A percentile compares a stretch with the other conserved stretches of the same genome.
These are phyloP conservation scores for Camellia lanceoleosa DNA, from an alignment of 148 eudicot genomes.

Conservation along the genomic window DNA sequence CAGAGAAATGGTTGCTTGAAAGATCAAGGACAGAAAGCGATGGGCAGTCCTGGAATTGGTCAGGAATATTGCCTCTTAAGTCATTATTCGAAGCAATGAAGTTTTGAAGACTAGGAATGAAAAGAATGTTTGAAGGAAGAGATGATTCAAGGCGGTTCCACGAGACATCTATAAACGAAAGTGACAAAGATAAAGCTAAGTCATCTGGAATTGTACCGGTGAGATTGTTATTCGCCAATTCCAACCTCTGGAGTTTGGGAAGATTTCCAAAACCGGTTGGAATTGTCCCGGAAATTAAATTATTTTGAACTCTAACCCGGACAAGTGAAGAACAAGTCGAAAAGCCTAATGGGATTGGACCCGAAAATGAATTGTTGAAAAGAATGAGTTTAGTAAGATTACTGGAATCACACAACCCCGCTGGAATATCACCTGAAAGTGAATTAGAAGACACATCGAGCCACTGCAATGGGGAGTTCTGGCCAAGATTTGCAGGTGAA, in stretches of 20 bases:
- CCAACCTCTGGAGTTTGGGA: slow-evolving; percentile 67
- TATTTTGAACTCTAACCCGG: slow-evolving; percentile 78
- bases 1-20: slow-evolving; percentile 76
- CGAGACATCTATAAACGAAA: slow-evolving; percentile 79
- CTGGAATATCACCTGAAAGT: slow-evolving; percentile 67
- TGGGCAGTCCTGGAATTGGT: slow-evolving; percentile 73
- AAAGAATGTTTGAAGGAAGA: slow-evolving; percentile 64
- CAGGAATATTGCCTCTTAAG: slow-evolving; percentile 65
- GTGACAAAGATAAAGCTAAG: slow-evolving; percentile 54
- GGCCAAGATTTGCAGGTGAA: slow-evolving; percentile 71
- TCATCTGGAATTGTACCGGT: slow-evolving; percentile 74
- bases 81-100: slow-evolving; percentile 60
- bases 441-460: slow-evolving; percentile 85
- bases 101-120: slow-evolving; percentile 62
- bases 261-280: slow-evolving; percentile 76
- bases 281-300: slow-evolving; percentile 58
- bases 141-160: slow-evolving; percentile 59
- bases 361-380: slow-evolving; percentile 72
- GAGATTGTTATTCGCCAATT: slow-evolving; percentile 65
- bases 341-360: slow-evolving; percentile 58
- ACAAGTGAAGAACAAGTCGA: slow-evolving; percentile 62
- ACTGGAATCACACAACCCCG: slow-evolving; percentile 49
- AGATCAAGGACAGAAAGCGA: slow-evolving; percentile 77
- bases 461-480: slow-evolving; percentile 65
- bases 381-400: slow-evolving; percentile 81